phyloP scores from a whole-genome alignment of 805 yeast genomes.

The Brettanomyces nanus region DNA sequence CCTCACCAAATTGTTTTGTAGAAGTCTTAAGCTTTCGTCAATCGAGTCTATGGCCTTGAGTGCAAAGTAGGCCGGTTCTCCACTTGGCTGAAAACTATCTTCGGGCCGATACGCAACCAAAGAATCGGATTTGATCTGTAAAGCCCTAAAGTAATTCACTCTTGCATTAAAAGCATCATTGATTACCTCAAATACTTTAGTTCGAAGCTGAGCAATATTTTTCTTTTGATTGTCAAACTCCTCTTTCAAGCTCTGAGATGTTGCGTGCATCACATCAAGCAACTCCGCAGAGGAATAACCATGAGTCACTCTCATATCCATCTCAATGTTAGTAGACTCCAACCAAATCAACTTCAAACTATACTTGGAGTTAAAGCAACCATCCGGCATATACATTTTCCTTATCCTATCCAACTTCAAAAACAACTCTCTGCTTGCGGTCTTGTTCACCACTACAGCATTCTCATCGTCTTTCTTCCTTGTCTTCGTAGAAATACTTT shows the following conservation, averaged over 20 bases:
- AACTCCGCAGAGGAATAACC: slow-evolving; percentile 2
- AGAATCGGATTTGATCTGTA: slow-evolving; percentile 81
- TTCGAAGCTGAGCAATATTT: slow-evolving; percentile 31
- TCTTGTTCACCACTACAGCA: slow-evolving; percentile 9
- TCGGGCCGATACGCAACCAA: slow-evolving; percentile 44
- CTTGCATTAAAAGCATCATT: slow-evolving; percentile 72
- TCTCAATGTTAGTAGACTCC: slow-evolving; percentile 20
- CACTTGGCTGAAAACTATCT: slow-evolving; percentile 4
- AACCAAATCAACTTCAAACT: slow-evolving; percentile 17
- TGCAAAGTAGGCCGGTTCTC: slow-evolving; percentile 18
- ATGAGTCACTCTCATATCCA: slow-evolving; percentile 4
- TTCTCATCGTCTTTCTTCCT: slow-evolving; percentile 8
- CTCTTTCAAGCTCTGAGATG: slow-evolving; percentile 14
- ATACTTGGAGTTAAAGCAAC: slow-evolving; percentile 25
- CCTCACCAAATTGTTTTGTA: slow-evolving; percentile 16
- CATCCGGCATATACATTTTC: slow-evolving; percentile 24
- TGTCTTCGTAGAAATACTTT: slow-evolving; percentile 4
- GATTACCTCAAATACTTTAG: slow-evolving; percentile 42
- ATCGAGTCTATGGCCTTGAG: slow-evolving; percentile 11
- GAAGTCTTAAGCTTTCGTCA: slow-evolving; percentile 9
- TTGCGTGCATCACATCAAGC: neutral
- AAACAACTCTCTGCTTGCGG: slow-evolving; percentile 25
- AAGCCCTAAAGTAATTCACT: slow-evolving; percentile 71
- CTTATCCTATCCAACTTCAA: slow-evolving; percentile 22
- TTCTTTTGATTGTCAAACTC: slow-evolving; percentile 37